Base-by-base conservation (phyloP, 2,329 filamentous ascomycete genomes). In the Colletotrichum tofieldiae region DNA sequence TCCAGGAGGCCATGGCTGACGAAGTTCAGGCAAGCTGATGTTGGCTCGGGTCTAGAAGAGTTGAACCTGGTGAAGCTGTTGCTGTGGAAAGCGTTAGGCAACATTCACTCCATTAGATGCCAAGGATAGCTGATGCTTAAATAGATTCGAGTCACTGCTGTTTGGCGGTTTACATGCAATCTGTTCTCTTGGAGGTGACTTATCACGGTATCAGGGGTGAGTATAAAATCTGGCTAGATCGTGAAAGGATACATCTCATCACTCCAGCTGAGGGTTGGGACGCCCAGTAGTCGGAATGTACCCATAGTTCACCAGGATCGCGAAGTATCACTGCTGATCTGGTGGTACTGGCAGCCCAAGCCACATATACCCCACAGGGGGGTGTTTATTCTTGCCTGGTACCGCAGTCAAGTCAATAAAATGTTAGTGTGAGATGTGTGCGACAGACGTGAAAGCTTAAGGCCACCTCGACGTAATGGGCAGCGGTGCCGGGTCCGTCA, bases 1-100 rank as follows among this genome's bases (percentile, higher is more conserved):
- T 51, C 37, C 49, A 71, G 37, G 54, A 3, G 0, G n/a, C 5
- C 67, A 60, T 71, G 12, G 20, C 26, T 49, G 20, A 43, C 45
- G 35, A 5, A 26, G 7, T n/a, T 18, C 35, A 2, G 47, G 12
- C 9, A 11, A 11, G 29, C 20, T n/a, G 32, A 14, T 29, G 12
- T 39, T n/a, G 16, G 11, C 7, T 7, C 35, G 20, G 32, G 32
- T 18, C n/a, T 32, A 29, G 7, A 23, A 29, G 49, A 23, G 5
- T 3, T 55, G 6, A 9, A 16, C 11, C 18, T 26, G n/a, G n/a
- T 41, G 14, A 26, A 8, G 3, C 6, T 58, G n/a, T 26, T 41
- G 35, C n/a, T 58, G 14, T n/a, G 12, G 23, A 7, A 12, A 16
- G 35, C 20, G 4, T 26, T 16, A 5, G n/a, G 2, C 35, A 5